A percentile compares a stretch with the other conserved stretches of the same genome.
Evolutionary conservation across 2,329 filamentous ascomycete genomes (phyloP).

Genomic region (Trichoderma afroharzianum): DNA sequence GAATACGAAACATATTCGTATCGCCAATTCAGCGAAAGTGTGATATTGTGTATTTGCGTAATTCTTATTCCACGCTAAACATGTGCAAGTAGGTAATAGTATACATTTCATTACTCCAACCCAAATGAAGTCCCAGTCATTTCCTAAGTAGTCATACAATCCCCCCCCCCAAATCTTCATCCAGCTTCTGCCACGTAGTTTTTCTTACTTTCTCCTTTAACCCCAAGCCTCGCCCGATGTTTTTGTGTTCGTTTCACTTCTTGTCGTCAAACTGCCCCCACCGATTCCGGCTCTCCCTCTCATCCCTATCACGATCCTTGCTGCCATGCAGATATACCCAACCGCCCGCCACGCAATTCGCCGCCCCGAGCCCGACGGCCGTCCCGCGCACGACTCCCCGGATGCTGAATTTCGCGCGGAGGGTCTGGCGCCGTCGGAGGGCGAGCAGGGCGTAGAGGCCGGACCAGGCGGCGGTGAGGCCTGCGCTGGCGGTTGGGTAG

Average conservation of each 20-base stretch:
- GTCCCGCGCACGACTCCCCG: slow-evolving; percentile 49
- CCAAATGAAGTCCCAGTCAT: background rate
- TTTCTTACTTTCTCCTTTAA: background rate
- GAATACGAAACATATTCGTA: background rate
- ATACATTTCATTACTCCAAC: background rate
- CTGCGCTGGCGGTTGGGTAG: slow-evolving; percentile 55
- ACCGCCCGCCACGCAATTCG: slow-evolving; percentile 47
- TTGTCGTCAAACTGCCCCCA: slow-evolving; percentile 39
- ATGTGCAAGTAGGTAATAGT: background rate
- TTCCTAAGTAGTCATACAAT: background rate
- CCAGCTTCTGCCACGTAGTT: background rate
- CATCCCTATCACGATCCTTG: slow-evolving; percentile 46
- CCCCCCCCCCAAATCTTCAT: background rate
- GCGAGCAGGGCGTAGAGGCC: slow-evolving; percentile 56
- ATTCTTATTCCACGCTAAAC: background rate
- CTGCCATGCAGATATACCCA: slow-evolving; percentile 52
- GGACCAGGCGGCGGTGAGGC: slow-evolving; percentile 53
- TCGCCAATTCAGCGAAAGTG: background rate
- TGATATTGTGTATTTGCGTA: background rate
- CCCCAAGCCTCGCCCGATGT: background rate
- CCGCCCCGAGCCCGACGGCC: slow-evolving; percentile 47
- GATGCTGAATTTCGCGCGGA: slow-evolving; percentile 42
- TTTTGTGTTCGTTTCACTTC: background rate
- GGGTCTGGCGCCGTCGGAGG: slow-evolving; percentile 42
- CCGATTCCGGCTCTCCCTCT: slow-evolving; percentile 46